A percentile compares a stretch with the other conserved stretches of the same genome.
These are phyloP conservation scores for Gnetum montanum DNA, from an alignment of 75 land plant species.

Conservation along the genomic window DNA sequence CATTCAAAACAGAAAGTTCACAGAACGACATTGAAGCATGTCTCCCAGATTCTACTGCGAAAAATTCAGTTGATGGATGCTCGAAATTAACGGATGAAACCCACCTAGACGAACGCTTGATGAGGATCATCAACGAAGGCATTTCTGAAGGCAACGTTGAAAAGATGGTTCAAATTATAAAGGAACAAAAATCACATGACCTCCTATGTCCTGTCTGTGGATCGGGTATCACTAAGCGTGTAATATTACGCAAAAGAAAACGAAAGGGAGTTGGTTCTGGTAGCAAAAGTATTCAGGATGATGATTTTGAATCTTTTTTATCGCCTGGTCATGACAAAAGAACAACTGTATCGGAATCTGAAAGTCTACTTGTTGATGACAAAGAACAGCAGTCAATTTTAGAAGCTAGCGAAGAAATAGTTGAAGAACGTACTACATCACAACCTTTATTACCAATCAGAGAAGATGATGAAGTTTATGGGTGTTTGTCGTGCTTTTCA, in stretches of 20 bases:
- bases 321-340: background rate
- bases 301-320: background rate
- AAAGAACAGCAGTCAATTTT: background rate
- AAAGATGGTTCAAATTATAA: conserved; percentile 42
- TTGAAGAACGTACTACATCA: background rate
- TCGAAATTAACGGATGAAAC: background rate
- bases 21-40: background rate
- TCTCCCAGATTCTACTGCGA: background rate
- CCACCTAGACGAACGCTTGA: background rate
- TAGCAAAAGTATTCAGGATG: conserved; percentile 1
- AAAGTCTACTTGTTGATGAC: background rate
- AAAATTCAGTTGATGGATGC: background rate
- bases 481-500: conserved; percentile 75
- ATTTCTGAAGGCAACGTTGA: conserved; percentile 5
- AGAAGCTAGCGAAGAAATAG: background rate
- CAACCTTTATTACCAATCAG: background rate
- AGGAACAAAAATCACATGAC: conserved; percentile 69
- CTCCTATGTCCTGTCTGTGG: conserved; percentile 62
- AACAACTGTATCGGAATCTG: background rate
- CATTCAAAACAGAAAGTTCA: background rate
- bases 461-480: conserved; percentile 31
- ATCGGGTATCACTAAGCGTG: conserved; percentile 72
- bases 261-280: conserved; percentile 8
- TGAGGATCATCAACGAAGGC: background rate
- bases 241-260: conserved; percentile 68